These are phyloP conservation scores for Garcileccinum viscosum DNA, from an alignment of 1,284 basidiomycete genomes.

Conservation along the genomic window DNA sequence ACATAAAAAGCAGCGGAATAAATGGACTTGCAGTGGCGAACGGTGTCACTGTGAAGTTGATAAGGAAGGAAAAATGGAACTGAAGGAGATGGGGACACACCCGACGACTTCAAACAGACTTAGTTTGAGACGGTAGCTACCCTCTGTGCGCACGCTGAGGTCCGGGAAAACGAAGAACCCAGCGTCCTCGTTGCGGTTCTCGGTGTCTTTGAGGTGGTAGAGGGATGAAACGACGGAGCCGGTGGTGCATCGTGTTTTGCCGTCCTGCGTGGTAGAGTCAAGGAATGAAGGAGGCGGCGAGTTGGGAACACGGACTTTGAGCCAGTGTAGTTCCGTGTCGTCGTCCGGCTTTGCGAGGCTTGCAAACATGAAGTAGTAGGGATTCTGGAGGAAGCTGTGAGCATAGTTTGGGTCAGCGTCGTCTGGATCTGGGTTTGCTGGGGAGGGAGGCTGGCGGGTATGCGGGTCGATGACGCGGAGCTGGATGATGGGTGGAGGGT, in stretches of 20 bases:
- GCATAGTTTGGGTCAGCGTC: slow-evolving; percentile 43
- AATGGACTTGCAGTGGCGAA: slow-evolving; percentile 88
- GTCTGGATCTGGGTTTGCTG: slow-evolving; percentile 34
- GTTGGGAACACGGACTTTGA: slow-evolving; percentile 63
- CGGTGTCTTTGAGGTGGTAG: slow-evolving; percentile 95
- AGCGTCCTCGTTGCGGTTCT: slow-evolving; percentile 82
- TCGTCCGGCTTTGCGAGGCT: slow-evolving; percentile 86
- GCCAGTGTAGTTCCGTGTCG: slow-evolving; percentile 91
- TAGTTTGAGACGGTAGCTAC: slow-evolving; percentile 84
- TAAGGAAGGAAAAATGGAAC: slow-evolving; percentile 9
- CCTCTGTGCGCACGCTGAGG: slow-evolving; percentile 88
- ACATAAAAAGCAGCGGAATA: slow-evolving; percentile 88
- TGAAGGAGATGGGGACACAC: slow-evolving; percentile 49
- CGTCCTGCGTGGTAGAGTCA: slow-evolving; percentile 57
- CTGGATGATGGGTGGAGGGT: slow-evolving; percentile 96
- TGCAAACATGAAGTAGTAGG: slow-evolving; percentile 95
- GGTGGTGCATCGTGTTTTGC: slow-evolving; percentile 88
- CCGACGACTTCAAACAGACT: slow-evolving; percentile 93
- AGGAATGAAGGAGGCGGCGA: slow-evolving; percentile 1
- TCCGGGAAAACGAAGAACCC: slow-evolving; percentile 93
- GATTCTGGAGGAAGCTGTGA: slow-evolving; percentile 78
- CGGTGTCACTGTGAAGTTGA: slow-evolving; percentile 62
- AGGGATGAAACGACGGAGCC: slow-evolving; percentile 90
- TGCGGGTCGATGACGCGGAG: slow-evolving; percentile 83
- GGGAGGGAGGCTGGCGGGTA: slow-evolving; percentile 42